Percentiles rank a stretch among this genome's conserved stretches.
Conservation (phyloP, 106 monocot species). For the Gastrodia elata region DNA sequence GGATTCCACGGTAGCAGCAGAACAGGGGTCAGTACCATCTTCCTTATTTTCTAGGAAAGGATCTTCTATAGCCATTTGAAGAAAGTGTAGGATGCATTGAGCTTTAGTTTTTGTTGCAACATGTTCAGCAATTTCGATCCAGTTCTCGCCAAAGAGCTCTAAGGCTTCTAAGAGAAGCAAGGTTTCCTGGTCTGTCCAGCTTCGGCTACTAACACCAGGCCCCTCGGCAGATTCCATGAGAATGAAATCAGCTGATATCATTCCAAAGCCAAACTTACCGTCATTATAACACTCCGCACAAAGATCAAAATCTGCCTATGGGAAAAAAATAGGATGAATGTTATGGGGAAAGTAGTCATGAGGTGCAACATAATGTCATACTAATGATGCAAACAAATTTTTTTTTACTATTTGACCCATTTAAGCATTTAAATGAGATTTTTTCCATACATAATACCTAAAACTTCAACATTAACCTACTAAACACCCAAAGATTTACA, state of each 20-base stretch:
- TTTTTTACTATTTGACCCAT: too few species aligned
- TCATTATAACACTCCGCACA: conserved; percentile 79
- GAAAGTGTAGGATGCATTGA: conserved; percentile 90
- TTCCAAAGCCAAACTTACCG: conserved; percentile 73
- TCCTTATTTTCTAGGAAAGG: conserved; percentile 46
- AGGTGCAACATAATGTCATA: not conserved
- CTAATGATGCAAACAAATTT: too few species aligned
- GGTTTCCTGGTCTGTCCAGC: conserved; percentile 97
- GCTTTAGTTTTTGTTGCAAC: conserved; percentile 95
- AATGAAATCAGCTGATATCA: conserved; percentile 87
- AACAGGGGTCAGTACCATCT: conserved; percentile 12
- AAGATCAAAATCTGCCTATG: conserved; percentile 96
- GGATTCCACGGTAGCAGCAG: conserved; percentile 15
- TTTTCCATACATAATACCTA: too few species aligned
- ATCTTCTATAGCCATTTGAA: conserved; percentile 97
- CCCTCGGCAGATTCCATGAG: conserved; percentile 89
- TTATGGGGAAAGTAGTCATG: not conserved
- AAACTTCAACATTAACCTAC: too few species aligned
- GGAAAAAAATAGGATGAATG: conserved; percentile 1
- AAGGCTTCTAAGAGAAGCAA: conserved; percentile 89
- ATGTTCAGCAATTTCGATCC: conserved; percentile 97
- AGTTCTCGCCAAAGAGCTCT: conserved; percentile 84
- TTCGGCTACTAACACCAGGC: conserved; percentile 68
- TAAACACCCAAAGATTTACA: too few species aligned
- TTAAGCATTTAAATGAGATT: too few species aligned